Evolutionary conservation across 768 basidiomycete genomes (phyloP).

Genomic region (Podaxis rugospora): DNA sequence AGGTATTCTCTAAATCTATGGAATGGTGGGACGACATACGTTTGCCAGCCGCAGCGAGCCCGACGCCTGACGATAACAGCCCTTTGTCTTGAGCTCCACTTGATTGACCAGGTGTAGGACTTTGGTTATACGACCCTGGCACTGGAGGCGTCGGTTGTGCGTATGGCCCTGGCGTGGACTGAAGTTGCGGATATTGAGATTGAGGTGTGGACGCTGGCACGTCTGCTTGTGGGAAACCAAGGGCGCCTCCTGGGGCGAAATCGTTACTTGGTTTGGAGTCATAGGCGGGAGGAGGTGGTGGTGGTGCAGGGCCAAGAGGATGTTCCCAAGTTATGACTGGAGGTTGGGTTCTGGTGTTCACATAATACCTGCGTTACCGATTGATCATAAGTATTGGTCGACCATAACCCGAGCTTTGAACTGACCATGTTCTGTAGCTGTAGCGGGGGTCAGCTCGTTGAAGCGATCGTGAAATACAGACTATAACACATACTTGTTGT

Average conservation of each 20-base stretch:
- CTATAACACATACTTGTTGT: conserved; percentile 50
- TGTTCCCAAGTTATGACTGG: conserved; percentile 69
- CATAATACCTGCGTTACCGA: conserved; percentile 59
- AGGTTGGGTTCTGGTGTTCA: conserved; percentile 59
- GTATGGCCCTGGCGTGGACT: not conserved
- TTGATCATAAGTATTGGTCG: not conserved
- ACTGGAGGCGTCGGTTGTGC: conserved; percentile 17
- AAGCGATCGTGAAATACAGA: conserved; percentile 19
- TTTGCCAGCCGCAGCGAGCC: not conserved
- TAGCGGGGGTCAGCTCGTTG: conserved; percentile 13
- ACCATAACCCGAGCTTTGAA: not conserved
- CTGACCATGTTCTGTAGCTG: conserved; percentile 61
- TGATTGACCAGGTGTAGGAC: not conserved
- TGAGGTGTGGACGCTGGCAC: conserved; percentile 11
- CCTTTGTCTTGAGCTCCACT: conserved; percentile 9
- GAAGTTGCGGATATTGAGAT: not conserved
- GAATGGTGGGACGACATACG: not conserved
- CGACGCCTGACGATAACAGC: conserved; percentile 12
- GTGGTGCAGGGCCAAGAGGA: conserved; percentile 49
- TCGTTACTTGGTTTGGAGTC: not conserved
- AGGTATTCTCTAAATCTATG: not conserved
- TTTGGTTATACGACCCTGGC: conserved; percentile 10
- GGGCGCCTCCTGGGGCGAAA: not conserved
- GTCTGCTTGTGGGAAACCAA: conserved; percentile 14
- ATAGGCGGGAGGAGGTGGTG: conserved; percentile 34